Base-by-base conservation (phyloP, 176 grass and related monocot genomes). In the Oryza coarctata region DNA sequence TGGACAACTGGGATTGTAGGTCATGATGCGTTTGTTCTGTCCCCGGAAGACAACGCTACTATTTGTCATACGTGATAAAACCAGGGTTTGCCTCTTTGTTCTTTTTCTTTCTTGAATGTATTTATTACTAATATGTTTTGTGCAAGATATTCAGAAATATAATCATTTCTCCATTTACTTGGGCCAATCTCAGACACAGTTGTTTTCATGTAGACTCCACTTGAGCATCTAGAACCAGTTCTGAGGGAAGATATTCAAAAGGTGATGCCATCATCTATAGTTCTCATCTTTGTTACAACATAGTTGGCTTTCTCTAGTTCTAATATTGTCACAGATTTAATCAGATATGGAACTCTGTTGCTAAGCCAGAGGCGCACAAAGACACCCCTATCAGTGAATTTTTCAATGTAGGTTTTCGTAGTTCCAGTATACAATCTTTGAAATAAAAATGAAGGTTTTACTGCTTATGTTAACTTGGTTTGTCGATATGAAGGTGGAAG, bases 221-320 rank as follows among this genome's bases (percentile, higher is more conserved):
- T 98, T 78, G 90, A 98, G 85, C 87, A 93, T 93, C 80, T 98
- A 63, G 92, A 95, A 60, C 89, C 93, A 84, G 90, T 98, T 76
- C 89, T 95, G 78, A 85, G 90, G 68, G 96, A 98, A 75, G 96
- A 98, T 88, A 95, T 98, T 83, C 96, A 95, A 80, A 98, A 98
- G 93, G 96, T 97, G 81, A 39, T 71, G 65, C 22, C 65, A 71
- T 76, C 72, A 25, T 73, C 41, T 77, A 32, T 78, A 73, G 12
- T 30, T 73, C 67, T 29, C 14, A 84, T 45, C 38, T 79, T 67
- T 74, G 45, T 72, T 87, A 63, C 30, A 61, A 32, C 17, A 76
- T 58, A 9, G 28, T 49, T 68, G 10, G 55, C 74, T 85, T 76
- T 85, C 41, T 80, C 1, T 25, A 49, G 75, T 86, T 50, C 44